A percentile compares a stretch with the other conserved stretches of the same genome.
Conservation (phyloP, 108 stramenopile species). For the Fistulifera solaris region DNA sequence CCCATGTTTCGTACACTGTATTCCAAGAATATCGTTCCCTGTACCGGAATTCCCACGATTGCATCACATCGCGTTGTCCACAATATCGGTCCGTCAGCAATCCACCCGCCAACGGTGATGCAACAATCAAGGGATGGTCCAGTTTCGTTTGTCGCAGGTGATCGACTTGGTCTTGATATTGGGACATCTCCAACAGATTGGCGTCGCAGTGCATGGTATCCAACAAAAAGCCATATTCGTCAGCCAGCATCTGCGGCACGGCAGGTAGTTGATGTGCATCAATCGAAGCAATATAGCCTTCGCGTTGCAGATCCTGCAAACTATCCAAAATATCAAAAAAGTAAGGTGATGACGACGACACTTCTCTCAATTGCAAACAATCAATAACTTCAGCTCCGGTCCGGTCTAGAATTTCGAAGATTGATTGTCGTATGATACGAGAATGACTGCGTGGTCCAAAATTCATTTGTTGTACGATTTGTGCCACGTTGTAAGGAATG, state of each 20-base stretch:
- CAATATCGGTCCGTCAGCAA: conserved; percentile 35
- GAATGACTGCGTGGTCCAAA: no score
- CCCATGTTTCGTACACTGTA: conserved; percentile 11
- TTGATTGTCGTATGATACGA: conserved; percentile 9
- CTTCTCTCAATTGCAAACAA: conserved; percentile 8
- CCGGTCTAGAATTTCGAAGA: conserved; percentile 12
- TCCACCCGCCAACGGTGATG: conserved; percentile 43
- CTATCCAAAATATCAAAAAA: conserved; percentile 52
- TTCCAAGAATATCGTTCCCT: neutral
- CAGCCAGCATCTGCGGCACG: conserved; percentile 14
- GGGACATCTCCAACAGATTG: conserved; percentile 37
- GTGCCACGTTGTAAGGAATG: conserved; percentile 5
- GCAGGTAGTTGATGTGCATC: conserved; percentile 28
- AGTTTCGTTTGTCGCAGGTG: conserved; percentile 5
- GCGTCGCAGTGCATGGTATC: conserved; percentile 31
- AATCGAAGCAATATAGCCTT: conserved; percentile 51
- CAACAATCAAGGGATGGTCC: conserved; percentile 9
- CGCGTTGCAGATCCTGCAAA: conserved; percentile 51
- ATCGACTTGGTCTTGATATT: conserved; percentile 11
- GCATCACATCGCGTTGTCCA: conserved; percentile 2
- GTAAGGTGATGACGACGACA: conserved; percentile 25
- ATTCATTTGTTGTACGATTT: no score
- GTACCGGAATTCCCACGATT: conserved; percentile 3
- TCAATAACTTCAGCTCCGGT: conserved; percentile 20
- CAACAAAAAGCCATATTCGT: conserved; percentile 35